A percentile compares a stretch with the other conserved stretches of the same genome.
These are phyloP conservation scores for Colletotrichum agaves DNA, from an alignment of 2,329 filamentous ascomycete species.

Conservation along the genomic window DNA sequence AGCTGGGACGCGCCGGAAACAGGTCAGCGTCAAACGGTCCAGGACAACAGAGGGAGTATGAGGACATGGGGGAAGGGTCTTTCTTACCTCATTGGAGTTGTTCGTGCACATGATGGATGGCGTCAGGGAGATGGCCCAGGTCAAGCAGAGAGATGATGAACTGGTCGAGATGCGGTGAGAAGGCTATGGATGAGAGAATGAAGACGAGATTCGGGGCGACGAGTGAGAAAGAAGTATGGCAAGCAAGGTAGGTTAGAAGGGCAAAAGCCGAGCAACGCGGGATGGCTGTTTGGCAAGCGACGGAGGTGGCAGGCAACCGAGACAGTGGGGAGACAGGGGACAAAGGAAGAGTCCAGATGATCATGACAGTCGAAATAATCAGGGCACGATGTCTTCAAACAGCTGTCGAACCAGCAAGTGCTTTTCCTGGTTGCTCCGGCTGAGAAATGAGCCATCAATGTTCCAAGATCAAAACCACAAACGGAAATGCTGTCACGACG, in stretches of 20 bases:
- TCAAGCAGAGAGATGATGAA: background rate
- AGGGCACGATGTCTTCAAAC: background rate
- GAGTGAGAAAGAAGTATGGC: background rate
- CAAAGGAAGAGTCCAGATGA: background rate
- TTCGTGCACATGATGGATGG: background rate
- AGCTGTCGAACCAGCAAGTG: background rate
- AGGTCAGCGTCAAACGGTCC: background rate
- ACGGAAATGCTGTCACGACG: background rate
- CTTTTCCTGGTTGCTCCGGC: background rate
- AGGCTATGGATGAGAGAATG: background rate
- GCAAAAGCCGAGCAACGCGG: background rate
- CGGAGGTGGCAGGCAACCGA: background rate
- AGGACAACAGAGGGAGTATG: background rate
- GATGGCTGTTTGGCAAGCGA: background rate
- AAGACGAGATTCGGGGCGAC: background rate
- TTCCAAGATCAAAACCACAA: background rate
- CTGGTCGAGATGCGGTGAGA: background rate
- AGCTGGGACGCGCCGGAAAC: background rate
- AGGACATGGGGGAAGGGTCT: background rate
- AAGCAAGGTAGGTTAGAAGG: background rate
- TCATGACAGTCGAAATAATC: background rate
- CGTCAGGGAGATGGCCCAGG: background rate
- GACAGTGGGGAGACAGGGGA: background rate
- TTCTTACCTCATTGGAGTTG: background rate
- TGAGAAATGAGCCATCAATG: background rate